Base-by-base conservation (phyloP, 805 yeast species). In the Teunomyces kruisii region DNA sequence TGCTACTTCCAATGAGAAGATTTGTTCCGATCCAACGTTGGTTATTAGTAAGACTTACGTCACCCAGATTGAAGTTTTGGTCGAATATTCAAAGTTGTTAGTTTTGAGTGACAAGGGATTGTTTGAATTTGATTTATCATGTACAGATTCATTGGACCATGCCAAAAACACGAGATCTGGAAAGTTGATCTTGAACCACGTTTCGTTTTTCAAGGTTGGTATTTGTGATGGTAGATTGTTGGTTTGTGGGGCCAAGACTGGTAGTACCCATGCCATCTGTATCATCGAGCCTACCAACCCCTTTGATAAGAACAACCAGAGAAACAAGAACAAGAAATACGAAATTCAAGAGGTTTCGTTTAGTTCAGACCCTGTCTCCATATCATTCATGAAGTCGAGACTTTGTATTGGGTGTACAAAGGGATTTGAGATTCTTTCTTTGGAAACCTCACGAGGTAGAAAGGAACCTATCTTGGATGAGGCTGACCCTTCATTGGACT, bases 401-500 rank as follows among this genome's bases (percentile, higher is more conserved):
- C 70, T 94, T 50, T 92, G 97, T 72, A 86, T 94, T 52, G 99
- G 99, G 19, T 94, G 99, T 58, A 84, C 96, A 24, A 88, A 86
- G 62, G 99, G 99, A 0, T 94, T 94, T 71, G 98, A 94, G 68
- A 89, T 94, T 58, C 90, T 94, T 30, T 86, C 95, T 13, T 73
- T 91, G 35, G 87, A 86, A 48, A 35, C 38, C 13, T 10, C 28
- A 4, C 88, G 86, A 43, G 85, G 88, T 47, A 87, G 83, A 48
- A 89, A 87, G 65, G 97, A 94, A 66, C 83, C 94, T 8, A 78
- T 94, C 42, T 73, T 94, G 56, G 98, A 94, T 68, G 97, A 96
- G n/a, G 99, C 98, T 0, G 99, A 94, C 60, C 95, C 98, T 0
- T 89, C 97, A 14, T 74, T 94, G 43, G 99, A 94, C 59, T 94